Percentiles rank a stretch among this genome's conserved stretches.
These are phyloP conservation scores for Pyrenochaeta sp. DNA, from an alignment of 2,329 filamentous ascomycete species.

Conservation along the genomic window DNA sequence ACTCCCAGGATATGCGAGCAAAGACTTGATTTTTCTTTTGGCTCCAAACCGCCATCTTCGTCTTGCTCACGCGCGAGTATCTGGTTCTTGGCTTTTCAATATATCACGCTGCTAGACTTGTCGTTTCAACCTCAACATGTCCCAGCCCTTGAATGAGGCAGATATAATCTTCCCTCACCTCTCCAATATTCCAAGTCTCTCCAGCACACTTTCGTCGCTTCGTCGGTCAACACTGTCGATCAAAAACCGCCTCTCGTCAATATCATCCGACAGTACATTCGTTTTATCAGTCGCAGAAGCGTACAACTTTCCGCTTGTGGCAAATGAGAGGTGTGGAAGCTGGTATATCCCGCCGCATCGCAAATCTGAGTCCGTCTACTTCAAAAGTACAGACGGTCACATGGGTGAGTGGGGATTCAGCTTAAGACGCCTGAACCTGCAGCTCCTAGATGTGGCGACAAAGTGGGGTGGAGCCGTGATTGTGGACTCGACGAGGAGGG, in stretches of 20 bases:
- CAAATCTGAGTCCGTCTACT: constrained; percentile 83
- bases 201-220: constrained; percentile 73
- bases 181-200: constrained; percentile 70
- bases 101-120: not conserved
- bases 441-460: constrained; percentile 75
- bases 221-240: constrained; percentile 80
- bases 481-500: constrained; percentile 90
- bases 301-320: constrained; percentile 74
- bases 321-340: constrained; percentile 94
- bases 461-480: constrained; percentile 79
- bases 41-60: no score
- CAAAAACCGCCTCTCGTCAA: constrained; percentile 82
- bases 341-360: constrained; percentile 81
- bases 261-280: constrained; percentile 78
- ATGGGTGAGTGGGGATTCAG: constrained; percentile 91
- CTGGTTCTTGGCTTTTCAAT: no score
- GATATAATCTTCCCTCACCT: constrained; percentile 64
- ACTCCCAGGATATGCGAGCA: no score
- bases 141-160: constrained; percentile 35
- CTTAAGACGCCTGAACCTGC: constrained; percentile 82
- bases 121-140: constrained; percentile 21
- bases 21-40: no score
- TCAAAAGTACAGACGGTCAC: constrained; percentile 98
- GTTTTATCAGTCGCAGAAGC: constrained; percentile 68
- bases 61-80: no score